Evolutionary conservation across 1,284 basidiomycete species (phyloP), one percentile per base, ranked within the genome.

Genomic region (Irpex sp.): DNA sequence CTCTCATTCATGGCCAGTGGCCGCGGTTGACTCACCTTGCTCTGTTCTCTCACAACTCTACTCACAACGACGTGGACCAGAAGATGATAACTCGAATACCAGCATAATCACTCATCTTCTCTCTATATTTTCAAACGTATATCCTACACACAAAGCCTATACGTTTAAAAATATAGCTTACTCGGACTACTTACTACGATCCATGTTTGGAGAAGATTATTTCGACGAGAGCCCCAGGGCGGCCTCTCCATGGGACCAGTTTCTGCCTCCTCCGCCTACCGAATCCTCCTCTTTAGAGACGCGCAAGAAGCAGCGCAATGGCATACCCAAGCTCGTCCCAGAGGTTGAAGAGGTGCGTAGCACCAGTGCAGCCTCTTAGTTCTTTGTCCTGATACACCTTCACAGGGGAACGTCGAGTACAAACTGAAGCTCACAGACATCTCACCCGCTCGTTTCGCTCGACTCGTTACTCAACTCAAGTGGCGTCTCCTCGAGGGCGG

Each of bases 401-500:
- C 13, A 43, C 39, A 90, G 78, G 91, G 91, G 11, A 93, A 92
- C 67, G 83, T 94, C 68, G 92, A 94, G 74, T 94, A 94, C 79
- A 94, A 94, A 75, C 84, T 94, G 21, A 90, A 93, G 71, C 87
- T 94, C 17, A 80, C 90, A 15, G 77, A 83, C 57, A 89, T 92
- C 0, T 83, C 89, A 11, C 82, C 87, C 0, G 81, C 86, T 9
- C 89, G 91, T 50, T 90, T 93, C 69, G 82, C 84, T 3, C 84
- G 89, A 47, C 88, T 97, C 15, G 91, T 95, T 61, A 97, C 95
- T 1, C 95, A 97, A 77, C 87, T 97, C 75, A 95, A 96, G 75
- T 97, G 95, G 95, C 85, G 95, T 3, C 83, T 97, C 3, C 87
- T 95, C 58, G 93, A 97, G 75, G 95, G 95, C 13, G 89, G 92